Conservation (phyloP, 1,284 basidiomycete genomes). For the Ganoderma multipileum region DNA sequence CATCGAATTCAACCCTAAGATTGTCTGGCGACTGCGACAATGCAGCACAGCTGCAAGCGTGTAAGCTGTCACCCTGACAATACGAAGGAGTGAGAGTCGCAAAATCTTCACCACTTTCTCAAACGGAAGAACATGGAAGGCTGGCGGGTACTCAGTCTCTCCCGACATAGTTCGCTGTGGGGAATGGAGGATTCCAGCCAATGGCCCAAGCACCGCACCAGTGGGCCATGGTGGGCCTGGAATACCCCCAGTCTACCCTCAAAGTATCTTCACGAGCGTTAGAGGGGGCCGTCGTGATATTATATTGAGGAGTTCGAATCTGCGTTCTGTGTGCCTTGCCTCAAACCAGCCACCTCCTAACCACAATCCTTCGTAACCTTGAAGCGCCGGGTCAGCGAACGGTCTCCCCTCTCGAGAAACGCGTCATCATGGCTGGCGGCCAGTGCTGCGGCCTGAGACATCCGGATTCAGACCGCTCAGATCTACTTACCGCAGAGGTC, state of each 20-base stretch:
- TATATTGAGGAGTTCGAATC: neutral
- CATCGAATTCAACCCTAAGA: neutral
- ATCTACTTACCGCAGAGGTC: neutral
- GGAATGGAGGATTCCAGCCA: neutral
- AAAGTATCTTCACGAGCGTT: neutral
- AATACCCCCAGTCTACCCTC: neutral
- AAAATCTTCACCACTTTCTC: neutral
- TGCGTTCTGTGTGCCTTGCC: neutral
- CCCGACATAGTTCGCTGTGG: neutral
- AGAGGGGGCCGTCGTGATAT: neutral
- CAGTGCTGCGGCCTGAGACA: neutral
- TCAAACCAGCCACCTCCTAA: neutral
- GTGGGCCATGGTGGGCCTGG: neutral
- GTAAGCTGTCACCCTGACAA: slow-evolving; percentile 14
- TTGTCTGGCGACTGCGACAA: neutral
- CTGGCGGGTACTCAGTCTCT: neutral
- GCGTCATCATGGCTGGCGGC: neutral
- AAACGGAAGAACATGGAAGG: neutral
- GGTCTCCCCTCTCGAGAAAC: neutral
- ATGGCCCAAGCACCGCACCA: neutral
- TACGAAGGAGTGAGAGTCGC: neutral
- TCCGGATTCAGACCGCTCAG: neutral
- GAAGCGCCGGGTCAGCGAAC: neutral
- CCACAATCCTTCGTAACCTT: neutral
- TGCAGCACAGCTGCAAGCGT: neutral